A percentile compares a stretch with the other conserved stretches of the same genome.
These are phyloP conservation scores for Rhodotorula sp. DNA, from an alignment of 1,284 basidiomycete species.

Conservation along the genomic window DNA sequence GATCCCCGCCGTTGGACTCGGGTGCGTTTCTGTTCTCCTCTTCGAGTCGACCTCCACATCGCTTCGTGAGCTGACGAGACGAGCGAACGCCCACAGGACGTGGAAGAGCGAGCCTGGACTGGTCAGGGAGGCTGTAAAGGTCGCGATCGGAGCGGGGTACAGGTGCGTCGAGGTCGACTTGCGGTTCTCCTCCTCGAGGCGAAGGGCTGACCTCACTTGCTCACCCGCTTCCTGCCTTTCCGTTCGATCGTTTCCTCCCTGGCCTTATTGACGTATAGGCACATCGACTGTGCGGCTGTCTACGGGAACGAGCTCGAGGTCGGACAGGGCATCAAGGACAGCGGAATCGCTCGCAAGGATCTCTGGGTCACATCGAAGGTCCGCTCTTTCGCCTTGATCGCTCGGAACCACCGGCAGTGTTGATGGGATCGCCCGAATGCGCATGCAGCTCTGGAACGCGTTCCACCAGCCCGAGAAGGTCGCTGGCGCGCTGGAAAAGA, in stretches of 20 bases:
- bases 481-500: constrained; percentile 67
- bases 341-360: constrained; percentile 60
- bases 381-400: background rate
- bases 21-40: constrained; percentile 11
- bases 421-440: no score
- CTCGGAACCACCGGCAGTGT: no score
- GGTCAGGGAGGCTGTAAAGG: constrained; percentile 36
- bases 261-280: background rate
- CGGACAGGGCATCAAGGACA: constrained; percentile 69
- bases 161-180: constrained; percentile 5
- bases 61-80: background rate
- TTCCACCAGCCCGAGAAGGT: constrained; percentile 57
- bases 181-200: no score
- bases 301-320: constrained; percentile 84
- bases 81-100: background rate
- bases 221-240: background rate
- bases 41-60: background rate
- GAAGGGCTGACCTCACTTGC: background rate
- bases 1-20: constrained; percentile 42
- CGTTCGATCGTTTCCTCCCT: background rate
- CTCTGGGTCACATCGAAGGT: constrained; percentile 65
- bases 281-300: background rate
- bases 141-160: constrained; percentile 36
- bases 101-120: constrained; percentile 38
- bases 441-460: constrained; percentile 63